phyloP scores from a whole-genome alignment of 2,329 filamentous ascomycete species.

The Curvularia spicifera region DNA sequence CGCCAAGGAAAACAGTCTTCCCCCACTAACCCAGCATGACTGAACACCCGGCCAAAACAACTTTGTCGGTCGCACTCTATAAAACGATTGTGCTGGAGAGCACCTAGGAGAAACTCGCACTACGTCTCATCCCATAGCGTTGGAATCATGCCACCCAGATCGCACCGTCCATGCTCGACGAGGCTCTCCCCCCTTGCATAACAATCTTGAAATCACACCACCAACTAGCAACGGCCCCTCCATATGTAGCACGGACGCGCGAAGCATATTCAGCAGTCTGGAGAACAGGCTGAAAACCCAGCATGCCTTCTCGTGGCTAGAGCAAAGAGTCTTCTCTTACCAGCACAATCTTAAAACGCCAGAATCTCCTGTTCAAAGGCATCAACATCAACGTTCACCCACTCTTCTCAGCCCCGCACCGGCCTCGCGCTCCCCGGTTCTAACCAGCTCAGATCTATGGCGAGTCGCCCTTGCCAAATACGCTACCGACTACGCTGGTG shows the following conservation, averaged over 20 bases:
- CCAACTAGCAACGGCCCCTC: not conserved
- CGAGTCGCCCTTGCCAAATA: not conserved
- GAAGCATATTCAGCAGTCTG: not conserved
- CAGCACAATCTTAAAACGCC: not conserved
- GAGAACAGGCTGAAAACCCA: not conserved
- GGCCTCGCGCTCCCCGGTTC: not conserved
- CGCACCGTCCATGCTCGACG: not conserved
- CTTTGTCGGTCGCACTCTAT: not conserved
- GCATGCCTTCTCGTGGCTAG: not conserved
- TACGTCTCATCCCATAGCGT: not conserved
- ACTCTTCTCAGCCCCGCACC: not conserved
- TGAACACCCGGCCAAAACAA: too few species aligned
- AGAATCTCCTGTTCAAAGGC: not conserved
- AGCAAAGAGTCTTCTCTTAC: not conserved
- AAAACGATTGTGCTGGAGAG: not conserved
- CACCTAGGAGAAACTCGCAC: not conserved
- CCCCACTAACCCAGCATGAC: not conserved
- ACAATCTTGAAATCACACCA: not conserved
- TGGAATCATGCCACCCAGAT: constrained; percentile 1
- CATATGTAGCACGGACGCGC: not conserved
- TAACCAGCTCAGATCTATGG: not conserved
- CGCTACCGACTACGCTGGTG: not conserved
- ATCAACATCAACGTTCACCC: not conserved
- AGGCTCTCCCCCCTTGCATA: constrained; percentile 18
- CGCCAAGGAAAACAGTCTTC: not conserved